phyloP scores from a whole-genome alignment of 768 basidiomycete species.

The Crucibulum laeve region DNA sequence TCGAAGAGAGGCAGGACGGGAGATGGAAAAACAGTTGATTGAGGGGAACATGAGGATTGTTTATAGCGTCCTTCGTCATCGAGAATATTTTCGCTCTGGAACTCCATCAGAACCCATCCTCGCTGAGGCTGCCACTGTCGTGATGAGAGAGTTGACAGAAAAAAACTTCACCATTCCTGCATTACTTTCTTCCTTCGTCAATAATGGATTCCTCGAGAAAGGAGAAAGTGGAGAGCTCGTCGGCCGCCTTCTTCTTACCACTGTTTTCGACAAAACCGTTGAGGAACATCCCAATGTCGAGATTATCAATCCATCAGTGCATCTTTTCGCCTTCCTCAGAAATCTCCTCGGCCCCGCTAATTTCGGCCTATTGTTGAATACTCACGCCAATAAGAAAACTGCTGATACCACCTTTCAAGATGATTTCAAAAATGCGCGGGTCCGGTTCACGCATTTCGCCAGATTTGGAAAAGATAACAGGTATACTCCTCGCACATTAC shows the following conservation, averaged over 20 bases:
- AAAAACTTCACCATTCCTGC: no score
- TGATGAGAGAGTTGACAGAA: neutral
- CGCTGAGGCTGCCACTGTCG: neutral
- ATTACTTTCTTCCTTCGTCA: neutral
- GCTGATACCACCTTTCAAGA: neutral
- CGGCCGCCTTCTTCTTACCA: neutral
- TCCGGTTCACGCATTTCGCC: neutral
- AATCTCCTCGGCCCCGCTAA: neutral
- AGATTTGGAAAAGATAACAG: neutral
- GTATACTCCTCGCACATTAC: neutral
- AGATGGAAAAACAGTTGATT: neutral
- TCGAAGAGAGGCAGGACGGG: neutral
- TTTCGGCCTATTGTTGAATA: neutral
- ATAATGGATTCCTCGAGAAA: neutral
- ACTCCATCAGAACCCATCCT: neutral
- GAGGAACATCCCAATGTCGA: neutral
- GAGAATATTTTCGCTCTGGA: neutral
- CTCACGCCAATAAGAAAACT: neutral
- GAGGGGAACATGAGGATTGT: neutral
- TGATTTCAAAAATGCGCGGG: neutral
- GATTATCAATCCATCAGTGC: no score
- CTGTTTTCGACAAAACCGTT: neutral
- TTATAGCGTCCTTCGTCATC: neutral
- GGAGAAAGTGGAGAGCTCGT: neutral
- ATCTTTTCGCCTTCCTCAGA: no score